Evolutionary conservation across 2,329 filamentous ascomycete genomes (phyloP).

Genomic region (Fusarium tjaetaba): DNA sequence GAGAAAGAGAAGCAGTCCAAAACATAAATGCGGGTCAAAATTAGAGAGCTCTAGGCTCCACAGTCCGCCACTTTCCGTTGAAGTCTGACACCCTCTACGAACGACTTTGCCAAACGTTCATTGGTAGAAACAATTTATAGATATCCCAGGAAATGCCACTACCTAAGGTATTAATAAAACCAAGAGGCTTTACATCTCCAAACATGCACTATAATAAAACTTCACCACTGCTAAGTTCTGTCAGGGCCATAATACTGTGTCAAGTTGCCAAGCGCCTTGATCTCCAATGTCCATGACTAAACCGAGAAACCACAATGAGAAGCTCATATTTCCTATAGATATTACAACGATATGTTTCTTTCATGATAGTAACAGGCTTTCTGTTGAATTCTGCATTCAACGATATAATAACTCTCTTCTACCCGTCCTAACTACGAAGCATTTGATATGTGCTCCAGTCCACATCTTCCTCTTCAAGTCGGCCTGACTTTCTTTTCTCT

Average conservation of each 20-base stretch:
- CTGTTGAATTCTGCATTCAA: slow-evolving; percentile 19
- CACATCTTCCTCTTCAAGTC: slow-evolving; percentile 29
- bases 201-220: slow-evolving; percentile 8
- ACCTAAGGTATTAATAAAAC: neutral
- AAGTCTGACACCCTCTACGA: neutral
- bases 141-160: slow-evolving; percentile 12
- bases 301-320: neutral
- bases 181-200: neutral
- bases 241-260: neutral
- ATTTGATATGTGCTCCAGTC: slow-evolving; percentile 40
- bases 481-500: slow-evolving; percentile 30
- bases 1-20: slow-evolving; percentile 20
- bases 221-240: neutral
- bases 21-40: slow-evolving; percentile 26
- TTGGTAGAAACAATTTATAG: neutral
- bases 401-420: slow-evolving; percentile 26
- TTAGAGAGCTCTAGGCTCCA: slow-evolving; percentile 11
- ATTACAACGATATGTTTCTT: slow-evolving; percentile 23
- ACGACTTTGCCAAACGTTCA: neutral
- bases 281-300: neutral
- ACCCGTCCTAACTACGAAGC: slow-evolving; percentile 4
- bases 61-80: slow-evolving; percentile 10
- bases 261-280: neutral
- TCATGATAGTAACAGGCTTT: neutral
- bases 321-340: slow-evolving; percentile 15